Evolutionary conservation across 2,329 filamentous ascomycete genomes (phyloP).

Genomic region (Diaporthe velutina): DNA sequence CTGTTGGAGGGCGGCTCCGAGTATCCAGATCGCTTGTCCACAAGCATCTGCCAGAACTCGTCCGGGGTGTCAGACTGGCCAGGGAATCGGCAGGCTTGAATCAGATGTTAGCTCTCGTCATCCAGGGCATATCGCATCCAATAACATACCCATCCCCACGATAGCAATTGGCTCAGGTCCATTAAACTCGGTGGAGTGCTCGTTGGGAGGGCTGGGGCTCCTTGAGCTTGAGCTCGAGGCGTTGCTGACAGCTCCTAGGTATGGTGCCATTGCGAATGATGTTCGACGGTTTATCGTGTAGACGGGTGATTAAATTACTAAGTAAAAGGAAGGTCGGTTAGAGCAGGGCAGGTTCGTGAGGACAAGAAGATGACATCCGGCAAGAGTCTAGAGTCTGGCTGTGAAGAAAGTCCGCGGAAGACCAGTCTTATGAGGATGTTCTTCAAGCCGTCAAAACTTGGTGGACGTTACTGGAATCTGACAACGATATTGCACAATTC

Average conservation of each 20-base stretch:
- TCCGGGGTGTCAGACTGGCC: conserved; percentile 5
- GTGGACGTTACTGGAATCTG: background rate
- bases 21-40: background rate
- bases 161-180: conserved; percentile 36
- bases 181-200: conserved; percentile 41
- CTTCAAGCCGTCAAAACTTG: background rate
- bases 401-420: background rate
- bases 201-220: conserved; percentile 75
- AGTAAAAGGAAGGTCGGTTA: background rate
- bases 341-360: background rate
- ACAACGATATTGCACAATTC: background rate
- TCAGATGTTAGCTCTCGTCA: background rate
- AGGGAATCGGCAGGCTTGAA: conserved; percentile 19
- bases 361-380: conserved; percentile 1
- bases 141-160: conserved; percentile 1
- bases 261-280: background rate
- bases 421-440: background rate
- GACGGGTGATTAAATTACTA: background rate
- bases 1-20: background rate
- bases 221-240: conserved; percentile 72
- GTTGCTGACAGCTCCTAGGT: background rate
- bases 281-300: background rate
- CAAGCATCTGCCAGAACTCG: conserved; percentile 16
- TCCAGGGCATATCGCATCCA: background rate
- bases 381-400: background rate